These are phyloP conservation scores for Drechmeria coniospora DNA, from an alignment of 2,329 filamentous ascomycete species.

Conservation along the genomic window DNA sequence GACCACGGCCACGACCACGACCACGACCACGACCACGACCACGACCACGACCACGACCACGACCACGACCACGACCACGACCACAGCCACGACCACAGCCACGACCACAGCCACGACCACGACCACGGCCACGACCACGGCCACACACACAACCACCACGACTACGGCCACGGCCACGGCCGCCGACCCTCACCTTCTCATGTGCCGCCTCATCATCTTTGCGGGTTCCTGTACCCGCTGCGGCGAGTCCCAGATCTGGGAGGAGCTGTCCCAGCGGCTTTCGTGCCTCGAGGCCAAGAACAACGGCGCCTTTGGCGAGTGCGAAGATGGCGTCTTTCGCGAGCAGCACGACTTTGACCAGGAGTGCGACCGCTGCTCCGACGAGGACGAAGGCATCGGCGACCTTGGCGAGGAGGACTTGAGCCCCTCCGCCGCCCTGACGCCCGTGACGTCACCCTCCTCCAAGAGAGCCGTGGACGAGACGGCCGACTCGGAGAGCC, in stretches of 20 bases:
- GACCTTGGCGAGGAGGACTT: conserved; percentile 19
- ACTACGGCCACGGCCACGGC: not conserved
- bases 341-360: conserved; percentile 32
- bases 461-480: conserved; percentile 9
- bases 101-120: too few relatives aligned
- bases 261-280: conserved; percentile 28
- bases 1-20: too few relatives aligned
- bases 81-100: too few relatives aligned
- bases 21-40: too few relatives aligned
- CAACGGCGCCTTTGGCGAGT: conserved; percentile 27
- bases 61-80: too few relatives aligned
- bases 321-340: conserved; percentile 21
- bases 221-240: conserved; percentile 28
- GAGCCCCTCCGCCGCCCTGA: not conserved
- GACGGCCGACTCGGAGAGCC: conserved; percentile 5
- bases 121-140: too few relatives aligned
- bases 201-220: conserved; percentile 33
- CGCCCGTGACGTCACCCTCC: not conserved
- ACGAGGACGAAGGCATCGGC: conserved; percentile 26
- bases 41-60: too few relatives aligned
- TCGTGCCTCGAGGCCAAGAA: conserved; percentile 35
- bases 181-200: conserved; percentile 10
- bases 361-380: conserved; percentile 28
- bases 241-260: conserved; percentile 23
- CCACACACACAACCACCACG: too few relatives aligned